Conservation (phyloP, 352 stramenopile genomes). For the Phytophthora podocarpi region DNA sequence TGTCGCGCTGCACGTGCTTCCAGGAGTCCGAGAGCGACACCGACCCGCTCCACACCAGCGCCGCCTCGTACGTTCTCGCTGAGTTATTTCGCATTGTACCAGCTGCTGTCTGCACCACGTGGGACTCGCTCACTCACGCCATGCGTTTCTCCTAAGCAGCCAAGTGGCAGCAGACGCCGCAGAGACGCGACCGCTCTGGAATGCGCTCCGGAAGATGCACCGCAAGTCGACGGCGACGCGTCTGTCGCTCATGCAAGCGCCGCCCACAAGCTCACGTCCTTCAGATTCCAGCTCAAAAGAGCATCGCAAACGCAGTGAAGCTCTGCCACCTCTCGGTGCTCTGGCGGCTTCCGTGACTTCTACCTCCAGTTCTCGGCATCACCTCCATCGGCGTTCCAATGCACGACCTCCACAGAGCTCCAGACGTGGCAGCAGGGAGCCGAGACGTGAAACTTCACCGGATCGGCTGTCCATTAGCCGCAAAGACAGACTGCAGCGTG, state of each 20-base stretch:
- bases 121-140: slow-evolving; percentile 2
- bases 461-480: slow-evolving; percentile 6
- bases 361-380: slow-evolving; percentile 8
- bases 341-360: not conserved
- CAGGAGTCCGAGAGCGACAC: slow-evolving; percentile 28
- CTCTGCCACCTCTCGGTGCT: slow-evolving; percentile 24
- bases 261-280: not conserved
- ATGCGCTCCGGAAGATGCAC: slow-evolving; percentile 50
- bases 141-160: slow-evolving; percentile 12
- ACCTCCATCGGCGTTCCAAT: slow-evolving; percentile 22
- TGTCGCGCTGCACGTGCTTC: slow-evolving; percentile 50
- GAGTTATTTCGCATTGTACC: not conserved
- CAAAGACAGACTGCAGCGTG: slow-evolving; percentile 31
- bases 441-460: slow-evolving; percentile 14
- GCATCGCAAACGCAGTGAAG: slow-evolving; percentile 28
- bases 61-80: slow-evolving; percentile 27
- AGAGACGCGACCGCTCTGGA: slow-evolving; percentile 43
- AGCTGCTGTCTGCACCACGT: not conserved
- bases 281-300: slow-evolving; percentile 3
- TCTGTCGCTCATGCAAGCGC: slow-evolving; percentile 13
- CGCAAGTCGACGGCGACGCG: slow-evolving; percentile 15
- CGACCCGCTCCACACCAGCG: slow-evolving; percentile 3
- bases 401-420: slow-evolving; percentile 6
- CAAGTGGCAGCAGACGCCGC: slow-evolving; percentile 15
- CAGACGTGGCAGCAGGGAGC: slow-evolving; percentile 23